Percentiles rank a stretch among this genome's conserved stretches.
Conservation (phyloP, 805 yeast genomes). For the Kluyveromyces dobzhanskii region DNA sequence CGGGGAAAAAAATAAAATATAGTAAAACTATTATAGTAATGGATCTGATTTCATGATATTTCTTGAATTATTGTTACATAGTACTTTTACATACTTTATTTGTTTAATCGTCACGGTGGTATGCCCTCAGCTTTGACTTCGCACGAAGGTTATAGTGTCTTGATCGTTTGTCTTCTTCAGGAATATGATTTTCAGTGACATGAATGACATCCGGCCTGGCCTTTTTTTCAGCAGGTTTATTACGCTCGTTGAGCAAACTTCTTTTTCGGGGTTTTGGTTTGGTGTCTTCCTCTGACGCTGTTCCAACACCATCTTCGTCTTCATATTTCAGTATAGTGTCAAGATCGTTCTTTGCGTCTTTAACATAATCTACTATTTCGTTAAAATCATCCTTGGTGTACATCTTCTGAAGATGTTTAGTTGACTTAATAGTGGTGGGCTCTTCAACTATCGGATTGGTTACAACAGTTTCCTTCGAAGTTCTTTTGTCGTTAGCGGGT, state of each 20-base stretch:
- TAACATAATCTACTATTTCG: constrained; percentile 22
- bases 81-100: neutral
- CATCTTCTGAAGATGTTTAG: constrained; percentile 19
- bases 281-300: constrained; percentile 6
- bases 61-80: no score
- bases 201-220: constrained; percentile 22
- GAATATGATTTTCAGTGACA: constrained; percentile 9
- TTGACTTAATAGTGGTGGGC: constrained; percentile 5
- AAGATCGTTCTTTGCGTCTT: constrained; percentile 23
- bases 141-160: constrained; percentile 27
- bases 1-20: no score
- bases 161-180: constrained; percentile 24
- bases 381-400: constrained; percentile 22
- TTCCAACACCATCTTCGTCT: neutral
- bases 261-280: constrained; percentile 2
- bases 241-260: constrained; percentile 11
- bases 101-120: neutral
- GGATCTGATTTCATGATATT: no score
- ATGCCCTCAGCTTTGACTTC: constrained; percentile 21
- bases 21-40: no score
- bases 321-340: constrained; percentile 10
- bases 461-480: neutral
- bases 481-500: neutral
- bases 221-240: constrained; percentile 21
- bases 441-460: neutral